These are phyloP conservation scores for Cryptosporidium canis DNA, from an alignment of 169 alveolate genomes.

Conservation along the genomic window DNA sequence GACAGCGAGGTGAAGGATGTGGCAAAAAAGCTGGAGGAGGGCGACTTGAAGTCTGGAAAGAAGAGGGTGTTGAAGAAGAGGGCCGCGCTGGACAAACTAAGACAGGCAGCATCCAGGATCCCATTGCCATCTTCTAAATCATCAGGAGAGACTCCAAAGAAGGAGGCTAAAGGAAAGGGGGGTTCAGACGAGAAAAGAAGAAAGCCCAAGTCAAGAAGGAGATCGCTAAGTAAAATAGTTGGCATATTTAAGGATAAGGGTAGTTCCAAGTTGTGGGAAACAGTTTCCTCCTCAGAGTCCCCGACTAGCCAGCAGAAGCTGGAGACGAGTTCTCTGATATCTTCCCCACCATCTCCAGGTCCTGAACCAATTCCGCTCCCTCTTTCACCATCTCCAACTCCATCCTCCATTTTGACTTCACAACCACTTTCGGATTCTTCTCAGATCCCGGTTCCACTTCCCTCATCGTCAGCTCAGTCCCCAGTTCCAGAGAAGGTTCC, in stretches of 20 bases:
- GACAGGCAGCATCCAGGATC: not conserved
- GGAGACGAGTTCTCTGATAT: no score
- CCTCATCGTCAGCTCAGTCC: not conserved
- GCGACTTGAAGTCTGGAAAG: not conserved
- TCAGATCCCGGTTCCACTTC: not conserved
- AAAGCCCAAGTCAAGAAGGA: not conserved
- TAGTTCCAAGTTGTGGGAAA: not conserved
- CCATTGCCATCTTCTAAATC: not conserved
- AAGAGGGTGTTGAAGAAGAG: not conserved
- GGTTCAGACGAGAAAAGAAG: not conserved
- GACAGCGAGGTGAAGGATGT: not conserved
- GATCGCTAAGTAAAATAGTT: not conserved
- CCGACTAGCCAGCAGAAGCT: constrained; percentile 1
- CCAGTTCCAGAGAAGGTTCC: not conserved
- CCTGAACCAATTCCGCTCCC: not conserved
- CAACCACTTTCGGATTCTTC: not conserved
- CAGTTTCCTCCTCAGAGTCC: not conserved
- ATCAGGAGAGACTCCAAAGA: not conserved
- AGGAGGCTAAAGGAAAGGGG: not conserved
- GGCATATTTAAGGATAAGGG: not conserved
- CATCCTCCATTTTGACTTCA: not conserved
- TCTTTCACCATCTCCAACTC: not conserved
- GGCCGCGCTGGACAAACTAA: not conserved
- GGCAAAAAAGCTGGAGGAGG: not conserved
- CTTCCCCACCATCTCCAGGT: not conserved